Evolutionary conservation across 1,284 basidiomycete species (phyloP).

Genomic region (Ceratobasidium sp.): DNA sequence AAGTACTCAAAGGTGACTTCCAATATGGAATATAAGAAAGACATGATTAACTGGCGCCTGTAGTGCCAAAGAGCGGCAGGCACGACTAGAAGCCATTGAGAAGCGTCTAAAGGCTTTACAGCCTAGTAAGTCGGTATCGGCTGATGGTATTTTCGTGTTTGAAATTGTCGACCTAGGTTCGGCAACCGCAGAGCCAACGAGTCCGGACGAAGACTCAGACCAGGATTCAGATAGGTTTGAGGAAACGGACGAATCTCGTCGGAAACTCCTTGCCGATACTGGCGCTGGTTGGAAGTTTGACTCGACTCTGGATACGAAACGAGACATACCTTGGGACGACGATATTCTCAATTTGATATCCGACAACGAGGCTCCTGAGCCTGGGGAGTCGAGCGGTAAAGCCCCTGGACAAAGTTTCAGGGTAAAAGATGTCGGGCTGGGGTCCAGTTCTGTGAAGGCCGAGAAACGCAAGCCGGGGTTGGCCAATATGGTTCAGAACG

Average conservation of each 20-base stretch:
- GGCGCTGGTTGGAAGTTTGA: conserved; percentile 47
- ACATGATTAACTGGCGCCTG: conserved; percentile 17
- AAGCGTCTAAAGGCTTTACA: conserved; percentile 64
- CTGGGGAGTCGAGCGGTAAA: neutral
- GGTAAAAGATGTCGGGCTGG: neutral
- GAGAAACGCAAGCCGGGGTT: conserved; percentile 51
- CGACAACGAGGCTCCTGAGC: conserved; percentile 6
- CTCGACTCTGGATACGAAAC: conserved; percentile 47
- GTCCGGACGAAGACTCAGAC: conserved; percentile 24
- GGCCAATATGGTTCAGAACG: conserved; percentile 62
- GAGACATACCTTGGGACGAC: conserved; percentile 33
- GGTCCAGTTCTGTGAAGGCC: neutral
- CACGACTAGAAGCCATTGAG: conserved; percentile 79
- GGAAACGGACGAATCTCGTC: conserved; percentile 49
- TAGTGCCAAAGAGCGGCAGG: conserved; percentile 81
- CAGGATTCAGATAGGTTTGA: conserved; percentile 47
- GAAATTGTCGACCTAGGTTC: neutral
- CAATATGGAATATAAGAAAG: neutral
- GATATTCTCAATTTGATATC: conserved; percentile 35
- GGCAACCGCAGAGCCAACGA: neutral
- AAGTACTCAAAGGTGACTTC: conserved; percentile 72
- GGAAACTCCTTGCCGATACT: conserved; percentile 40
- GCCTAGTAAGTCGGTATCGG: conserved; percentile 57
- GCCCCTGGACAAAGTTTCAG: neutral
- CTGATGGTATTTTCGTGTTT: neutral